A percentile compares a stretch with the other conserved stretches of the same genome.
Evolutionary conservation across 805 yeast species (phyloP).

Genomic region (Spathaspora girioi): DNA sequence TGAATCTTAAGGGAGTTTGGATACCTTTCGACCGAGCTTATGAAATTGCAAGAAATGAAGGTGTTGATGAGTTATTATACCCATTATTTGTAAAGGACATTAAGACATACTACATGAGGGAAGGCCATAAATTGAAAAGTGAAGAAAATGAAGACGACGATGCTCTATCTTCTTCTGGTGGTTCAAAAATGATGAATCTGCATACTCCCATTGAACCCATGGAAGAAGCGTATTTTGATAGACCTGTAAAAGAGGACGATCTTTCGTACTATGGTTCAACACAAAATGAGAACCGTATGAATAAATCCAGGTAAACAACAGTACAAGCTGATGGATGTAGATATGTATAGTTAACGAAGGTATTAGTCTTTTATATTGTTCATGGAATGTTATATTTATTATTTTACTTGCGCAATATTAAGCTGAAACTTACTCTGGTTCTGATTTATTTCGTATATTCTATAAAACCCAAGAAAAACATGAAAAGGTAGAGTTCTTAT

Average conservation of each 20-base stretch:
- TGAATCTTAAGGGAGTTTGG: conserved; percentile 42
- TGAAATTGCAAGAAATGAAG: conserved; percentile 40
- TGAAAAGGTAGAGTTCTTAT: not conserved
- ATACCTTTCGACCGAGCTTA: conserved; percentile 36
- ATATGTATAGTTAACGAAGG: not conserved
- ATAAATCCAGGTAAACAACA: not conserved
- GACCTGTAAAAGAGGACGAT: not conserved
- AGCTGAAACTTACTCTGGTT: not conserved
- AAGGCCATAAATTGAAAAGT: conserved; percentile 21
- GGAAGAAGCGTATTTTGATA: not conserved
- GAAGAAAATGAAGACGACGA: conserved; percentile 8
- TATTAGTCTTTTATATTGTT: not conserved
- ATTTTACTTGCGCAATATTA: not conserved
- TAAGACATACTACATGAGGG: conserved; percentile 19
- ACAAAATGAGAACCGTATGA: not conserved
- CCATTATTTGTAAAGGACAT: conserved; percentile 33
- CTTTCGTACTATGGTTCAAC: not conserved
- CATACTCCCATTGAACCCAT: not conserved
- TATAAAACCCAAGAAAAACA: not conserved
- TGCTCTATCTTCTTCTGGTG: not conserved
- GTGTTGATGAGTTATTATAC: conserved; percentile 26
- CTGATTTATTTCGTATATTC: not conserved
- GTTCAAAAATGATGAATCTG: not conserved
- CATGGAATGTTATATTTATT: not conserved
- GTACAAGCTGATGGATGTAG: not conserved